Base-by-base conservation (phyloP, 2,329 filamentous ascomycete species). In the Amauroascus verrucosus region DNA sequence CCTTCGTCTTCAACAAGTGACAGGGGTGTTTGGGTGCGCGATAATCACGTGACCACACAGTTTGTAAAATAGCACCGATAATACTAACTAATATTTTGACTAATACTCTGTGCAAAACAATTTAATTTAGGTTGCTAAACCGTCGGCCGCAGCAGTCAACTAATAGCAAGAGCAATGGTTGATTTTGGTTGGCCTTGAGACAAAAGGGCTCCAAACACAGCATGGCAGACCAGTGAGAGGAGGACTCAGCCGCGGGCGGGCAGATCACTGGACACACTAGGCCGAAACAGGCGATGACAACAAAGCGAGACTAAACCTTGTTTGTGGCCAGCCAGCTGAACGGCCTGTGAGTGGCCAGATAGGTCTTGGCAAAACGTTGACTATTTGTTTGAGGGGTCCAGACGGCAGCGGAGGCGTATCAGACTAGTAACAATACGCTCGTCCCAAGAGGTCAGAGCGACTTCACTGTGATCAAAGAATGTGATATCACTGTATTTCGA, bases 201-300 rank as follows among this genome's bases (percentile, higher is more conserved):
- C 11, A 35, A 35, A 6, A 6, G 11, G 6, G n/a, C n/a, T 20
- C 6, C 4, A 45, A 30, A 45, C 5, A 35, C 11, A 35, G 11
- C 33, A 47, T 16, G 6, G 13, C 26, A n/a, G 35, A n/a, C 48
- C 48, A 51, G 22, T 46, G 24, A 46, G 40, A 38, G 13, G 9
- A 18, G 14, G 28, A 30, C 18, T 32, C 44, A 53, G 44, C 33
- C 51, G 35, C 51, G 35, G 43, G 26, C 33, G 28, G 35, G 51
- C 18, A 53, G 51, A 53, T 53, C 51, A 48, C 44, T 48, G 24
- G 35, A 16, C 26, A 4, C 50, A 41, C 50, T 52, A 52, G 20
- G 6, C 40, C 50, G 3, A 22, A 40, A 38, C 41, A 13, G 37
- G 37, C 2, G 1, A 8, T 48, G 51, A 20, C 51, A 53, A 18